A percentile compares a stretch with the other conserved stretches of the same genome.
phyloP scores from a whole-genome alignment of 192 early-diverging fungal species.

The Coemansia sp. region DNA sequence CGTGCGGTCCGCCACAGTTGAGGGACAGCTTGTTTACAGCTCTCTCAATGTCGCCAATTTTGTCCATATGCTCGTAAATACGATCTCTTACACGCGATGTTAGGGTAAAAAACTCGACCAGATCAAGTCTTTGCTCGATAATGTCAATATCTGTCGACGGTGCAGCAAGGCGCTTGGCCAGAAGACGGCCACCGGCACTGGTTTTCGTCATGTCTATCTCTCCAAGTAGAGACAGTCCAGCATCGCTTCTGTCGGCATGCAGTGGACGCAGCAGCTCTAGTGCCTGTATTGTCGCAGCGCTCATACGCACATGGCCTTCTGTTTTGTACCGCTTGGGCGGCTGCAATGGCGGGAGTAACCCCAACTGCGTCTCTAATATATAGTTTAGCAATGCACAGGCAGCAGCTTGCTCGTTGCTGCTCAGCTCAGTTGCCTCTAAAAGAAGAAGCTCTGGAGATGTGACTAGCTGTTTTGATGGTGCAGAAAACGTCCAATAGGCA shows the following conservation, averaged over 20 bases:
- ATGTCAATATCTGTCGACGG: conserved; percentile 65
- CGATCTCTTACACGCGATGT: conserved; percentile 51
- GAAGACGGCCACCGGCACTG: conserved; percentile 70
- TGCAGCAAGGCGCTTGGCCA: conserved; percentile 67
- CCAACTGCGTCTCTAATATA: conserved; percentile 70
- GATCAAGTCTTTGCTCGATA: conserved; percentile 71
- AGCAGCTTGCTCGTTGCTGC: conserved; percentile 31
- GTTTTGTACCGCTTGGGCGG: conserved; percentile 59
- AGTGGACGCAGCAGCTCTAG: conserved; percentile 73
- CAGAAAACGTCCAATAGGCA: conserved; percentile 16
- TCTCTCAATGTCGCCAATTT: conserved; percentile 67
- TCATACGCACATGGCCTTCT: conserved; percentile 69
- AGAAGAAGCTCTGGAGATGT: conserved; percentile 29
- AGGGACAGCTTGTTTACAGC: conserved; percentile 71
- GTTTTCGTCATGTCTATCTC: conserved; percentile 80
- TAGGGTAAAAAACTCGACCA: conserved; percentile 70
- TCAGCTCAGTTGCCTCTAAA: conserved; percentile 40
- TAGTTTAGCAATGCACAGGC: conserved; percentile 65
- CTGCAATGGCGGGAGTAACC: conserved; percentile 61
- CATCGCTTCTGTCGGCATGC: conserved; percentile 44
- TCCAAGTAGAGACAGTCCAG: conserved; percentile 64
- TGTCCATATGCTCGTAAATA: conserved; percentile 58
- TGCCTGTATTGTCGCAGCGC: conserved; percentile 73
- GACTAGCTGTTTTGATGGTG: conserved; percentile 18
- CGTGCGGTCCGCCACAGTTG: conserved; percentile 61